These are phyloP conservation scores for Rhodotorula sp. DNA, from an alignment of 1,284 basidiomycete genomes.

Conservation along the genomic window DNA sequence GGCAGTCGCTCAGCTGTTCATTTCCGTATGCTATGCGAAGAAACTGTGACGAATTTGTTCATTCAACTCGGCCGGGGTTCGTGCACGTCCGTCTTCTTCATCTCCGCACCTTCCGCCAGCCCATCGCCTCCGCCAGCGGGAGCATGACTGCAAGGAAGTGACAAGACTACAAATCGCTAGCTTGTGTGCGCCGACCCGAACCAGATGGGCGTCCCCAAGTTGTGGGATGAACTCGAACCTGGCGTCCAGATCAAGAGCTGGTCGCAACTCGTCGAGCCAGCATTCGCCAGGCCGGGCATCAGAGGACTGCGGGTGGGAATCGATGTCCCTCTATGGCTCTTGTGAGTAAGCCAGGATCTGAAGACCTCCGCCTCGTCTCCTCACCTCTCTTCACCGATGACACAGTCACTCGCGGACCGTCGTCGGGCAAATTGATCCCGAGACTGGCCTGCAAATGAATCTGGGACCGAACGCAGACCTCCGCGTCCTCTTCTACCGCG, in stretches of 20 bases:
- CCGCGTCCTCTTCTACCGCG: conserved; percentile 56
- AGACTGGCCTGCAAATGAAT: conserved; percentile 5
- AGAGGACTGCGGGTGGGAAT: conserved; percentile 52
- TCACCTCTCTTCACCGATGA: background rate
- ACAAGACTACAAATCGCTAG: background rate
- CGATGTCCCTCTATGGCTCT: conserved; percentile 50
- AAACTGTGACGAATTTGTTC: background rate
- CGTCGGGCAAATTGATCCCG: conserved; percentile 4
- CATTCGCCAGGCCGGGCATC: conserved; percentile 37
- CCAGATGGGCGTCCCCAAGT: conserved; percentile 28
- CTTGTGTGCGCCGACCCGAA: background rate
- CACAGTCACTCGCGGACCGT: conserved; percentile 17
- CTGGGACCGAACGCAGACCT: conserved; percentile 52
- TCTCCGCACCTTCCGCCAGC: background rate
- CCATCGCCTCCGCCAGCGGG: too few species aligned
- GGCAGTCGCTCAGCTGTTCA: background rate
- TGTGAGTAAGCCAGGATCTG: background rate
- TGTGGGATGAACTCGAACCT: conserved; percentile 28
- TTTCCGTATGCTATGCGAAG: background rate
- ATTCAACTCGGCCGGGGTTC: background rate
- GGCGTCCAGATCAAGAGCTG: conserved; percentile 15
- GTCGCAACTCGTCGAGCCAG: conserved; percentile 9
- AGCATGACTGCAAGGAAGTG: background rate
- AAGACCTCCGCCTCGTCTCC: fast-evolving
- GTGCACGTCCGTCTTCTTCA: background rate